Base-by-base conservation (phyloP, 257 asterid genomes). In the Nicotiana tomentosiformis region DNA sequence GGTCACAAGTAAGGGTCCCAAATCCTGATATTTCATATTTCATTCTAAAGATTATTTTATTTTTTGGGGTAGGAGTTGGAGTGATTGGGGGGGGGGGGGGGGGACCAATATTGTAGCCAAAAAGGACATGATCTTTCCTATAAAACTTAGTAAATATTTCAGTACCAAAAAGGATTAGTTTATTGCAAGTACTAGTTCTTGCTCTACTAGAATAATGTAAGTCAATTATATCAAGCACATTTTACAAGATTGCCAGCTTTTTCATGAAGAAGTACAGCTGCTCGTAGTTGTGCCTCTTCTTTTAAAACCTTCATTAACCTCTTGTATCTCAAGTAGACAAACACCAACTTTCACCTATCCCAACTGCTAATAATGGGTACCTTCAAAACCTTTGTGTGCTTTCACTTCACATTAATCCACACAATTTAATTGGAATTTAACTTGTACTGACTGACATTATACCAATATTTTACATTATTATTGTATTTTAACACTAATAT, bases 201-300 rank as follows among this genome's bases (percentile, higher is more conserved):
- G 5, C 64, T 51, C 46, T 29, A 26, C 64, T 76, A 23, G 3
- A 51, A 49, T 65, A 53, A 32, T 68, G 67, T 51, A 80, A 84
- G 84, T 84, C 84, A 84, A 84, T 79, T 79, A 60, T 53, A 53
- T 60, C 16, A 35, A 3, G 26, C 62, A 72, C 86, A 80, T 55
- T 80, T 84, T 61, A 83, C 86, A 69, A 60, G 69, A 80, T 69
- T 43, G 37, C 32, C 86, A 84, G 81, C 86, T 46, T 72, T 60
- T 80, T n/a, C 49, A 56, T 84, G 58, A 29, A 51, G 10, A 32
- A 51, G 82, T 77, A 77, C 85, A 77, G 82, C 82, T 83, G 66
- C 85, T 61, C 39, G 49, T 39, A 39, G 49, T 39, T 61, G 46
- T 76, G 66, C 77, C 66, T 76, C 37, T 62, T 76, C 12, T 46